Evolutionary conservation across 768 basidiomycete genomes (phyloP), one percentile per base, ranked within the genome.

Genomic region (Trametes cubensis): DNA sequence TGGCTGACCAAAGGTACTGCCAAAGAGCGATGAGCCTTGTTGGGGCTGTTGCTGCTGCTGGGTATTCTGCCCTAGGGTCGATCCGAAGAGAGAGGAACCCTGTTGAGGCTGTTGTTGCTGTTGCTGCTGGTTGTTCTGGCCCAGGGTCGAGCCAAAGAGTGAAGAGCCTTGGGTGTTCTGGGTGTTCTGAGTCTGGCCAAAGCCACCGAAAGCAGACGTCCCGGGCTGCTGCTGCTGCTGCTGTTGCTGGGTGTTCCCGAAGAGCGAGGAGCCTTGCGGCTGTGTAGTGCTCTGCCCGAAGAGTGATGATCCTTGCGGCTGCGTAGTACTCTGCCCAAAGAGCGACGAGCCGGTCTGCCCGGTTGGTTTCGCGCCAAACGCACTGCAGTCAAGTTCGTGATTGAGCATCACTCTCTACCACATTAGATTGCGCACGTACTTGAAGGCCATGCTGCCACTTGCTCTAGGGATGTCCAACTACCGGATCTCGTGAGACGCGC

Each of bases 1-100:
- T 18, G 67, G 42, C n/a, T 73, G 67, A 4, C 69, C 69, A 45
- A 71, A 67, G 6, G 62, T 46, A n/a, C 60, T 61, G n/a, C 61
- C 61, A 53, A 58, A 68, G 26, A 63, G 62, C 23, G 65, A 49
- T 10, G 62, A 54, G 42, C 67, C 67, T 58, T 73, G 71, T 45
- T 67, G 67, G 30, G 68, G 68, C 47, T 66, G 66, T 26, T 66
- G 63, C 25, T 65, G 65, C 58, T 67, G 64, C 18, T 60, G 42
- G 17, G 58, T 41, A 28, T 49, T 49, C 55, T 64, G 68, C 23
- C 60, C 64, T 14, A 58, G 51, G 4, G 67, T 65, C 15, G 40
- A 62, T 6, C 71, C 67, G 38, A 70, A 72, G 0, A 70, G 49
- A 21, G 65, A 58, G 2, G 58, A 21, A 13, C 62, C 61, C 42